Base-by-base conservation (phyloP, 768 basidiomycete genomes). In the Tricholomella constricta region DNA sequence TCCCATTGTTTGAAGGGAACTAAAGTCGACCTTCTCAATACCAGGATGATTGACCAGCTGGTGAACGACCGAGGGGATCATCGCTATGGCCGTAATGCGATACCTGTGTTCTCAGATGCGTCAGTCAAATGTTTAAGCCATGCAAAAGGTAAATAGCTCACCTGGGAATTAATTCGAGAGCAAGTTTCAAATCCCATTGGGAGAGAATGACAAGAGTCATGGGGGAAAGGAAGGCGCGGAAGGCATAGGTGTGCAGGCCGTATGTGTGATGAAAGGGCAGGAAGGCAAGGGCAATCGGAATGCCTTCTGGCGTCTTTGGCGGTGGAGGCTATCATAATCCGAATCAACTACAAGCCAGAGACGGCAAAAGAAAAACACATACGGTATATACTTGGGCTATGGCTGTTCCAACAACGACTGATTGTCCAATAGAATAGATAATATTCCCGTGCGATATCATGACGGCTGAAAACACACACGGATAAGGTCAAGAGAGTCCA, bases 381-480 rank as follows among this genome's bases (percentile, higher is more conserved):
- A 83, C 84, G 23, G 63, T 62, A 54, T 67, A 64, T 0, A 78
- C 72, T 40, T 75, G 71, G 6, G 62, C 48, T 0, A 51, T 40
- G 17, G 67, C 73, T n/a, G 63, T 51, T 1, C n/a, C 27, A 4
- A 75, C 7, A 2, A 78, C 65, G 0, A 69, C 54, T 0, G 57
- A 34, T 63, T 87, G 80, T 1, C 46, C 41, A 0, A 83, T 11
- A 0, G 80, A 76, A 50, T 66, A 73, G 22, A 78, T 67, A 15
- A 88, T 40, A 63, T 88, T 89, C 43, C 81, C 81, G 59, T 89
- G 87, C 1, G 87, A 81, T 23, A 87, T 80, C 86, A 84, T 86
- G n/a, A 89, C 83, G 6, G 80, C 88, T 89, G 55, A 4, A 15
- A 83, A 37, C 36, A 6, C 12, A 2, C 17, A 19, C 12, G 2